phyloP scores from a whole-genome alignment of 768 basidiomycete genomes.

The Lentinus tigrinus region DNA sequence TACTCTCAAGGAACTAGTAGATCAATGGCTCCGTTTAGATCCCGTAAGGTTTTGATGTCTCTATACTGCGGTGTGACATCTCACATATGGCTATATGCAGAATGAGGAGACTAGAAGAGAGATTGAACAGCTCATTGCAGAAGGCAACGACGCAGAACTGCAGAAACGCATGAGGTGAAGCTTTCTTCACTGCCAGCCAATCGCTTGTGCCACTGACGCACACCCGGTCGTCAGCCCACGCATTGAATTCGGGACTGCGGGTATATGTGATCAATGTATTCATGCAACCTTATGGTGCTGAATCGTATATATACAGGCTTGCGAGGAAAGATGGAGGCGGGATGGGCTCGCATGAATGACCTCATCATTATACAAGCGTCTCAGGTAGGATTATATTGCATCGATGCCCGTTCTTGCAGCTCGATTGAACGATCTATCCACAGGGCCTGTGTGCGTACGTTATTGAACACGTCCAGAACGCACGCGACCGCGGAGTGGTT shows the following conservation, averaged over 20 bases:
- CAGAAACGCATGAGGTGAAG: constrained; percentile 55
- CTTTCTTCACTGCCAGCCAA: background rate
- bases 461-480: constrained; percentile 48
- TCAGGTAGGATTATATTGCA: constrained; percentile 45
- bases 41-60: constrained; percentile 31
- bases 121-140: constrained; percentile 45
- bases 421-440: background rate
- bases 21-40: constrained; percentile 51
- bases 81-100: constrained; percentile 31
- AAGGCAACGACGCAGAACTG: constrained; percentile 45
- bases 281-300: background rate
- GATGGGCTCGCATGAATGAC: constrained; percentile 92
- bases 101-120: constrained; percentile 50
- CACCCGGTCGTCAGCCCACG: constrained; percentile 43
- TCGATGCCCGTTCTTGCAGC: background rate
- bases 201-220: background rate
- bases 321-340: constrained; percentile 82
- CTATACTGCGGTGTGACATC: background rate
- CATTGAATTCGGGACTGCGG: constrained; percentile 88
- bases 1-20: constrained; percentile 42
- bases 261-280: constrained; percentile 33
- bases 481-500: constrained; percentile 65
- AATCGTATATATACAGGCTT: constrained; percentile 53
- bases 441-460: constrained; percentile 83
- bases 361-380: constrained; percentile 79